These are phyloP conservation scores for Talaromyces verruculosus DNA, from an alignment of 2,329 filamentous ascomycete genomes.

Conservation along the genomic window DNA sequence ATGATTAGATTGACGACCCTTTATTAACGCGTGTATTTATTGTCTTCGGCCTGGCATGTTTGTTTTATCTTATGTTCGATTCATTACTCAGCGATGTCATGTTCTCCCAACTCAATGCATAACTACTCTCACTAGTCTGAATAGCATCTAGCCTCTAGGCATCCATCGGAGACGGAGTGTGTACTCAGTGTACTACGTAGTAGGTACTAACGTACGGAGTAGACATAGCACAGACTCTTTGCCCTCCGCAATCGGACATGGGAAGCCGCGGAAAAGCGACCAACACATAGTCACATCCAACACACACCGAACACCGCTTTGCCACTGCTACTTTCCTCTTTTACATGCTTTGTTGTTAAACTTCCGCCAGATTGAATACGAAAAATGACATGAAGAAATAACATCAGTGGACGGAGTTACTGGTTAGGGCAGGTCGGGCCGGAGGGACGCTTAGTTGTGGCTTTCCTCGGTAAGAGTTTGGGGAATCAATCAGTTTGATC, in stretches of 20 bases:
- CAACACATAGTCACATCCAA: background rate
- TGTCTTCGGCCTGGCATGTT: conserved; percentile 5
- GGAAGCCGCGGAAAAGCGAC: conserved; percentile 10
- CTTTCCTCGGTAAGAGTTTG: conserved; percentile 1
- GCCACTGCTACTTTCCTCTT: background rate
- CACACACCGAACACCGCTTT: too few species aligned
- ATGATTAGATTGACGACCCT: conserved; percentile 10
- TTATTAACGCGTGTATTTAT: background rate
- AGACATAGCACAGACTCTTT: background rate
- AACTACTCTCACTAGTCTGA: background rate
- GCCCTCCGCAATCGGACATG: conserved; percentile 9
- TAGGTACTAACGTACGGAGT: too few species aligned
- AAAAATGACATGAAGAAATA: background rate
- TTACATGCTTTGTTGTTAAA: too few species aligned
- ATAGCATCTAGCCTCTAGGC: background rate
- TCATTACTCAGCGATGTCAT: background rate
- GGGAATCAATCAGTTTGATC: conserved; percentile 5
- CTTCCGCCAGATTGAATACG: too few species aligned
- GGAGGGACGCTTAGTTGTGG: background rate
- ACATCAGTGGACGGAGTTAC: conserved; percentile 1
- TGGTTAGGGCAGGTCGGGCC: background rate
- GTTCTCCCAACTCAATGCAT: background rate
- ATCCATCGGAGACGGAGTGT: background rate
- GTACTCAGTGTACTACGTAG: background rate
- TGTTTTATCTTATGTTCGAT: background rate